Percentiles rank a stretch among this genome's conserved stretches.
Conservation (phyloP, 1,139 yeast genomes). For the Hansenula sp. region DNA sequence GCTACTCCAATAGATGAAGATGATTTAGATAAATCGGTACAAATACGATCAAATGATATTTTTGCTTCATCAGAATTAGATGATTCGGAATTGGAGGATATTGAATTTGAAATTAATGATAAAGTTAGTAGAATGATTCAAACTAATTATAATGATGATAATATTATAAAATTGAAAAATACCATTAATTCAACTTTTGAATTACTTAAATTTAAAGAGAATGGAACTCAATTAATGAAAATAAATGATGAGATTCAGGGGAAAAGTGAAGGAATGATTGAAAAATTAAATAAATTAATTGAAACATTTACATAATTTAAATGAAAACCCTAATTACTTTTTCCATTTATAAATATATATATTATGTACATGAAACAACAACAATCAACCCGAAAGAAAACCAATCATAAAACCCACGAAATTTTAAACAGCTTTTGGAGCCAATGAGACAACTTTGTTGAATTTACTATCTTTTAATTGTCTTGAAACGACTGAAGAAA, state of each 20-base stretch:
- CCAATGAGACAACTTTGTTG: slow-evolving; percentile 84
- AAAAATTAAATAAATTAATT: slow-evolving; percentile 8
- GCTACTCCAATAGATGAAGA: slow-evolving; percentile 19
- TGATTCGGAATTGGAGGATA: slow-evolving; percentile 11
- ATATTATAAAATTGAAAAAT: slow-evolving; percentile 14
- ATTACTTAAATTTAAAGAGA: slow-evolving; percentile 7
- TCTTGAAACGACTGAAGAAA: slow-evolving; percentile 86
- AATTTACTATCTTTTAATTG: slow-evolving; percentile 82
- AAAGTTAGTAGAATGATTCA: slow-evolving; percentile 12
- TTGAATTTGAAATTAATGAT: slow-evolving; percentile 18
- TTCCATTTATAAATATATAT: slow-evolving; percentile 7
- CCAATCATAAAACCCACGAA: neutral
- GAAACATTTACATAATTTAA: slow-evolving; percentile 8
- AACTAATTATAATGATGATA: slow-evolving; percentile 7
- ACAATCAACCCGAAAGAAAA: neutral
- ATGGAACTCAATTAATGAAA: slow-evolving; percentile 8
- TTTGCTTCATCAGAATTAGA: slow-evolving; percentile 19
- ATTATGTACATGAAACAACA: neutral
- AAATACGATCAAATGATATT: slow-evolving; percentile 1
- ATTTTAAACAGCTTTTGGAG: slow-evolving; percentile 59
- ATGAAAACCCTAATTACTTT: neutral
- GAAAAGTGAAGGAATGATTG: slow-evolving; percentile 6
- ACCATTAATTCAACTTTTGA: slow-evolving; percentile 13
- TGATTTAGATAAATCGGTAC: neutral
- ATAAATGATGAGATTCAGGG: slow-evolving; percentile 2